These are phyloP conservation scores for Chrysanthemum lavandulifolium DNA, from an alignment of 129 eudicot genomes.

Conservation along the genomic window DNA sequence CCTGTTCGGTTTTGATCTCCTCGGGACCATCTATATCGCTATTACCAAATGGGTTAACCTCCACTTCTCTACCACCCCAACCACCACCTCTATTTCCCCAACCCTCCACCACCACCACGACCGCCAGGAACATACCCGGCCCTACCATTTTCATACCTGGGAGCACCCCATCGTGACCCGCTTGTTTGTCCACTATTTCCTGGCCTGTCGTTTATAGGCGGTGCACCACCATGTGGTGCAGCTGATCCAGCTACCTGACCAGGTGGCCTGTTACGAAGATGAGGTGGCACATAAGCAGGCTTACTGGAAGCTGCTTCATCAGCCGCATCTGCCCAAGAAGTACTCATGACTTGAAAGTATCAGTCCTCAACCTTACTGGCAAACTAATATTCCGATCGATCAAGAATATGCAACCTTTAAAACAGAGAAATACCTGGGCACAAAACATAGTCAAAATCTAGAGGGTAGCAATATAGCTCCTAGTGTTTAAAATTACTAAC, in stretches of 20 bases:
- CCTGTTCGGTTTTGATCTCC: slow-evolving; percentile 37
- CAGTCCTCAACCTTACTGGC: slow-evolving; percentile 9
- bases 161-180: slow-evolving; percentile 42
- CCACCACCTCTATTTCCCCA: slow-evolving; percentile 28
- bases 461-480: not conserved
- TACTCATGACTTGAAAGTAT: slow-evolving; percentile 37
- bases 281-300: slow-evolving; percentile 84
- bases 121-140: slow-evolving; percentile 16
- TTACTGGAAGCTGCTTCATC: slow-evolving; percentile 60
- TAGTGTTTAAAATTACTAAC: not conserved
- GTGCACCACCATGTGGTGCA: slow-evolving; percentile 26
- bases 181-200: slow-evolving; percentile 37
- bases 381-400: not conserved
- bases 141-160: slow-evolving; percentile 50
- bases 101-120: slow-evolving; percentile 22
- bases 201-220: slow-evolving; percentile 38
- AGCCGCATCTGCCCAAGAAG: slow-evolving; percentile 83
- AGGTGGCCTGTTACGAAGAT: slow-evolving; percentile 58
- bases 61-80: slow-evolving; percentile 31
- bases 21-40: slow-evolving; percentile 32
- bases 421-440: slow-evolving; percentile 20
- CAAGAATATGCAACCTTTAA: slow-evolving; percentile 4
- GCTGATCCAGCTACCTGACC: slow-evolving; percentile 33
- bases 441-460: slow-evolving; percentile 8
- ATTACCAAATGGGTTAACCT: slow-evolving; percentile 28